Evolutionary conservation across 192 early-diverging fungal species (phyloP).

Genomic region (Coemansia sp.): DNA sequence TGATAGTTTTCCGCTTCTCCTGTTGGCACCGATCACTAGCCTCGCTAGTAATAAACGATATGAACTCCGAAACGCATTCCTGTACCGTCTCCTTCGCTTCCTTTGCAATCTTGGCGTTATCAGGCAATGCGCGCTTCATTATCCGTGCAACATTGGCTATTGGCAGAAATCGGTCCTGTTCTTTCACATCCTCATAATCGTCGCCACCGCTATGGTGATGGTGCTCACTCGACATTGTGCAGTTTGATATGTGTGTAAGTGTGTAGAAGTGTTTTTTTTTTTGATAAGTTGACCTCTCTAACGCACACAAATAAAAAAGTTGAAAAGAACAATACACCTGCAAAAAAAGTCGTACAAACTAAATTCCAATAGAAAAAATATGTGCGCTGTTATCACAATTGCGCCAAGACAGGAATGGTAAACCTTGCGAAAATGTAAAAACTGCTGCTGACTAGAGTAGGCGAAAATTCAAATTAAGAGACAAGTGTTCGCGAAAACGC

Average conservation of each 20-base stretch:
- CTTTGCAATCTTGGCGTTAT: constrained; percentile 97
- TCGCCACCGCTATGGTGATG: constrained; percentile 21
- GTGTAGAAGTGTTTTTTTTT: no score
- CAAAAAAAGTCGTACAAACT: background rate
- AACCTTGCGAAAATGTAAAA: no score
- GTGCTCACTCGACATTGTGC: constrained; percentile 43
- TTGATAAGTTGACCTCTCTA: background rate
- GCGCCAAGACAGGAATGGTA: no score
- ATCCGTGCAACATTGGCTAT: constrained; percentile 95
- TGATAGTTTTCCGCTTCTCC: constrained; percentile 98
- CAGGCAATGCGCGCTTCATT: constrained; percentile 95
- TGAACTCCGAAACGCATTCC: constrained; percentile 98
- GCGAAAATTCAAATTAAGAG: no score
- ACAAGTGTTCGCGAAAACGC: background rate
- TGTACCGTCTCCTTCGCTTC: constrained; percentile 96
- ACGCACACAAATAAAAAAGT: background rate
- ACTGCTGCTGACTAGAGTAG: no score
- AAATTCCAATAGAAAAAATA: background rate
- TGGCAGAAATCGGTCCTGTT: constrained; percentile 94
- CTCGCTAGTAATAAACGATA: constrained; percentile 97
- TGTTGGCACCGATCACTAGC: constrained; percentile 90
- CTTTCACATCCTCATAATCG: constrained; percentile 77
- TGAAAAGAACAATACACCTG: background rate
- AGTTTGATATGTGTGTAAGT: background rate
- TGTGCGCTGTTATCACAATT: background rate